phyloP scores from a whole-genome alignment of 495 filamentous ascomycete species.

The Trichoderma reesei region DNA sequence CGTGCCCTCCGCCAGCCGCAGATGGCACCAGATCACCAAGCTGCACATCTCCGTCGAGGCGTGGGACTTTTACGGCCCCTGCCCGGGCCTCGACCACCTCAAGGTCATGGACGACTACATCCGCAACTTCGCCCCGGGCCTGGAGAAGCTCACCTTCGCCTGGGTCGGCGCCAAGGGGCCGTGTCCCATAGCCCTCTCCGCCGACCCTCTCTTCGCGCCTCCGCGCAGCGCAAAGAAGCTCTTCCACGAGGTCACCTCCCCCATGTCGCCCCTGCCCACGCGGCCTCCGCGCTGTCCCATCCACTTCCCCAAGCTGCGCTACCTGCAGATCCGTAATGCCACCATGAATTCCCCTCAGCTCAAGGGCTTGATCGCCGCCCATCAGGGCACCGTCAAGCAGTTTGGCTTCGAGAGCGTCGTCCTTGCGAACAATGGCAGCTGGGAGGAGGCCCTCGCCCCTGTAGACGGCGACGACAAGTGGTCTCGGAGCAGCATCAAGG shows the following conservation, averaged over 20 bases:
- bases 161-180: slow-evolving; percentile 61
- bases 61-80: slow-evolving; percentile 45
- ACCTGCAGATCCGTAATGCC: slow-evolving; percentile 57
- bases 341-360: slow-evolving; percentile 59
- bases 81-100: slow-evolving; percentile 54
- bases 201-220: slow-evolving; percentile 49
- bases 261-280: slow-evolving; percentile 40
- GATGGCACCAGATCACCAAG: slow-evolving; percentile 64
- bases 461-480: slow-evolving; percentile 33
- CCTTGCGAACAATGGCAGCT: slow-evolving; percentile 51
- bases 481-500: slow-evolving; percentile 28
- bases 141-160: slow-evolving; percentile 56
- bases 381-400: slow-evolving; percentile 53
- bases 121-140: slow-evolving; percentile 46
- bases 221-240: slow-evolving; percentile 40
- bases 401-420: slow-evolving; percentile 63
- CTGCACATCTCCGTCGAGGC: slow-evolving; percentile 58
- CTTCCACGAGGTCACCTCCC: slow-evolving; percentile 43
- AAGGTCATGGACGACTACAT: slow-evolving; percentile 69
- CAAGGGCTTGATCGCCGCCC: slow-evolving; percentile 46
- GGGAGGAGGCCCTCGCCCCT: slow-evolving; percentile 66
- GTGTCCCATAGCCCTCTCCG: slow-evolving; percentile 55
- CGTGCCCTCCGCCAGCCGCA: slow-evolving; percentile 48
- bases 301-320: slow-evolving; percentile 47
- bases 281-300: slow-evolving; percentile 37